Conservation (phyloP, 176 grass and related monocot genomes). For the Oryza brachyantha region DNA sequence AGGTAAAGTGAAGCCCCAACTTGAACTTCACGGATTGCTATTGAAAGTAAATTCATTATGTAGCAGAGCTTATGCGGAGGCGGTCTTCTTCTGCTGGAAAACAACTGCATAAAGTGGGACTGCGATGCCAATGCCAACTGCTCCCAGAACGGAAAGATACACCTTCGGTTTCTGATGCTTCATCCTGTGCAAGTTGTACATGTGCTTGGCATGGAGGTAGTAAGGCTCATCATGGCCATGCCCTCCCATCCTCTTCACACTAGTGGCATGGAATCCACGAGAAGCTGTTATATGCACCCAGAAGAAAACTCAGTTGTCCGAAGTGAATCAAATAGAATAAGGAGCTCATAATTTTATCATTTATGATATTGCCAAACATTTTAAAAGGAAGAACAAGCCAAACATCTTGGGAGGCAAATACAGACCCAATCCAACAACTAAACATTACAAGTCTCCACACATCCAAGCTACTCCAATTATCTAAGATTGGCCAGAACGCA, state of each 20-base stretch:
- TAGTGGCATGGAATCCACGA: conserved; percentile 72
- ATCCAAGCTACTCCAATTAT: background rate
- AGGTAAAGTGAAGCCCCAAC: conserved; percentile 19
- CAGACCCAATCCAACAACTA: background rate
- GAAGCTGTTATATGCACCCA: conserved; percentile 42
- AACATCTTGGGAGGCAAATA: background rate
- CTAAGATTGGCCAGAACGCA: background rate
- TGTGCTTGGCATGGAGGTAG: conserved; percentile 91
- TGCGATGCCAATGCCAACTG: conserved; percentile 51
- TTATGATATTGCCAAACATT: background rate
- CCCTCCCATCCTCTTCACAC: conserved; percentile 70
- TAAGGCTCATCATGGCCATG: conserved; percentile 63
- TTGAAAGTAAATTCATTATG: conserved; percentile 20
- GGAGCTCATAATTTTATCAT: background rate
- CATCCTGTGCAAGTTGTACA: conserved; percentile 96
- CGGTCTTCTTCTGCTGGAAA: conserved; percentile 82
- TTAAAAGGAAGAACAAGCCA: background rate
- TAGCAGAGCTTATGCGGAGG: conserved; percentile 54
- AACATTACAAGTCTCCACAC: background rate
- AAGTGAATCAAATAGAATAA: background rate
- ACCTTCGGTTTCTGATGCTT: conserved; percentile 64
- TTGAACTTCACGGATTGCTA: conserved; percentile 39
- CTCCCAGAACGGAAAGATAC: conserved; percentile 45
- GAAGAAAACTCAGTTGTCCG: background rate
- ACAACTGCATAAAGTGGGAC: conserved; percentile 68